A percentile compares a stretch with the other conserved stretches of the same genome.
Conservation (phyloP, 2,329 filamentous ascomycete species). For the Fusarium hostae region DNA sequence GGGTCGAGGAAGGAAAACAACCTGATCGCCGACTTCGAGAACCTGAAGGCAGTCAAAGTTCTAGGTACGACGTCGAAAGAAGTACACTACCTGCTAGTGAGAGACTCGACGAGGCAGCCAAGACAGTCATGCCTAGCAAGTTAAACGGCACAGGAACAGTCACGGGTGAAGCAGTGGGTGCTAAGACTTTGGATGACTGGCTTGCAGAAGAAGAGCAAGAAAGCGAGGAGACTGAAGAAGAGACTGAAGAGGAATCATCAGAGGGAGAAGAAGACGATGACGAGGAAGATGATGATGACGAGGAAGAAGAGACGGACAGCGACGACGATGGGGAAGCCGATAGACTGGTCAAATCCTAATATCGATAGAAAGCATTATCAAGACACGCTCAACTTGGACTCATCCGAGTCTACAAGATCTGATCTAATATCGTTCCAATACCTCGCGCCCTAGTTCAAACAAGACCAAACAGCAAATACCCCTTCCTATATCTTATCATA, state of each 20-base stretch:
- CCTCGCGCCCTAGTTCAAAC: constrained; percentile 1
- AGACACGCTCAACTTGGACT: constrained; percentile 14
- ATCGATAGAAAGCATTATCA: constrained; percentile 31
- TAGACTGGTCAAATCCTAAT: constrained; percentile 55
- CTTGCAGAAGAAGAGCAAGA: constrained; percentile 76
- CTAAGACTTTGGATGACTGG: constrained; percentile 94
- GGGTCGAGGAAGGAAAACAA: constrained; percentile 84
- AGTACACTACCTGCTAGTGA: constrained; percentile 67
- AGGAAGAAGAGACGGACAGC: constrained; percentile 61
- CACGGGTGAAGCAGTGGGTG: constrained; percentile 62
- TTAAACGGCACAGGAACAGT: constrained; percentile 65
- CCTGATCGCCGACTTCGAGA: constrained; percentile 81
- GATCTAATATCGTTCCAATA: constrained; percentile 5
- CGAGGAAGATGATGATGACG: constrained; percentile 61
- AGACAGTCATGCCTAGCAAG: constrained; percentile 53
- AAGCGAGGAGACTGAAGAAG: constrained; percentile 66
- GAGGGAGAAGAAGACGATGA: constrained; percentile 63
- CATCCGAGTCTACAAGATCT: constrained; percentile 17
- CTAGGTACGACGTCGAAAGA: constrained; percentile 49
- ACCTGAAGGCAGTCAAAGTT: constrained; percentile 54
- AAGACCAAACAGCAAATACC: not conserved
- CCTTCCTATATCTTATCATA: not conserved
- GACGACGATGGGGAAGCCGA: constrained; percentile 60
- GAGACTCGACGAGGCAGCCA: constrained; percentile 68
- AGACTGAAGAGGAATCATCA: constrained; percentile 60